Base-by-base conservation (phyloP, 2,329 filamentous ascomycete genomes). In the Orbilia oligospora region DNA sequence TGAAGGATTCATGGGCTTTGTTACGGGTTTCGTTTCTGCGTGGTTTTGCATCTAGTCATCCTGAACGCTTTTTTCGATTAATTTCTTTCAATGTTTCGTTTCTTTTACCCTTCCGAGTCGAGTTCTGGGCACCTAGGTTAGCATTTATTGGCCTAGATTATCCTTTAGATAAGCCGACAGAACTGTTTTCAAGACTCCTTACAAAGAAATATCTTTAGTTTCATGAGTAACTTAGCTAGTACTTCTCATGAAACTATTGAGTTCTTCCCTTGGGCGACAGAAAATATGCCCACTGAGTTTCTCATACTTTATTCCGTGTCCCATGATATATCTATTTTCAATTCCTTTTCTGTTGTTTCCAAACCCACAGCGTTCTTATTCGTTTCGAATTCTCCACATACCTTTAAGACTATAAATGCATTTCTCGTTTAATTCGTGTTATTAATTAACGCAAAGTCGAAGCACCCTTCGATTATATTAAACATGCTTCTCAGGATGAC, bases 231-330 rank as follows among this genome's bases (percentile, higher is more conserved):
- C 5, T 20, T 24, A 46, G 18, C 33, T 24, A n/a, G n/a, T n/a
- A 63, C 24, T 27, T 18, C 56, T 44, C 24, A 63, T 41, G 41
- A 27, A 63, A 63, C 48, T 27, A 27, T 10, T 20, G 22, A 12
- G 22, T 51, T n/a, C n/a, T n/a, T n/a, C n/a, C n/a, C n/a, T n/a
- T n/a, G n/a, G n/a, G n/a, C n/a, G n/a, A n/a, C n/a, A n/a, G n/a
- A n/a, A n/a, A n/a, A n/a, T n/a, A n/a, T n/a, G n/a, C n/a, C n/a
- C n/a, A n/a, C n/a, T n/a, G n/a, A n/a, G n/a, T 24, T 51, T 24
- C 10, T 6, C 8, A 3, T 3, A 6, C 6, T 30, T 30, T 30
- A 30, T 6, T 30, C 6, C 6, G 27, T 30, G 27, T 30, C 27
- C 27, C 6, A 30, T 3, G 27, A 30, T 30, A 30, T 30, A n/a